Base-by-base conservation (phyloP, 1,284 basidiomycete genomes). In the Leccinum fallax region DNA sequence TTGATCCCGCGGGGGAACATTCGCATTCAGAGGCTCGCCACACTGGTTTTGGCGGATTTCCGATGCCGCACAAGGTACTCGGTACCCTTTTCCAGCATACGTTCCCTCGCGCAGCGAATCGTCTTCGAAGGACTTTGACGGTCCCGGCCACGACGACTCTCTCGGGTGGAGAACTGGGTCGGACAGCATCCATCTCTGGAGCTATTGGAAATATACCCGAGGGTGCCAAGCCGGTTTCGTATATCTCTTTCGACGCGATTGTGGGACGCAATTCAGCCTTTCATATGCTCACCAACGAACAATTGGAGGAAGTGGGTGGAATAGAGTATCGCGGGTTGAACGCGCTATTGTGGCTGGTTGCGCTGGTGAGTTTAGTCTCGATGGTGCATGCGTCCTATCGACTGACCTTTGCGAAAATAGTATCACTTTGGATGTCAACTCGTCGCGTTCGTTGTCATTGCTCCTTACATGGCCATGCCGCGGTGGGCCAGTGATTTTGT, bases 191-290 rank as follows among this genome's bases (percentile, higher is more conserved):
- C 21, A 66, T 51, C 8, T 68, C 32, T 55, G 65, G 63, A 16
- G 66, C 5, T 13, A 6, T 13, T 16, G 73, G 70, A 6, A 62
- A 57, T 53, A 61, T 75, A 3, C 74, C 76, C 2, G 71, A 77
- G 16, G 83, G 81, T 32, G 78, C 78, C 38, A 85, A 82, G 66
- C 72, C 79, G 0, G 94, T 93, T 1, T 84, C 90, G 1, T 98
- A 98, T 74, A 88, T 98, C 56, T 85, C 89, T 2, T 98, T 98
- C 73, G 86, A 93, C 49, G 91, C 92, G 0, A 78, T 86, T 11
- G 93, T 97, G 4, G 93, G 93, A 0, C 82, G 91, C 58, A 98
- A 98, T 74, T 97, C 94, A 24, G 80, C 84, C n/a, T 98, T 99
- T 73, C 85, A 87, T 55, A 80, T 85, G 48, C 77, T 98, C 58